phyloP scores from a whole-genome alignment of 2,329 filamentous ascomycete genomes.

The Calonectria leucothoes region DNA sequence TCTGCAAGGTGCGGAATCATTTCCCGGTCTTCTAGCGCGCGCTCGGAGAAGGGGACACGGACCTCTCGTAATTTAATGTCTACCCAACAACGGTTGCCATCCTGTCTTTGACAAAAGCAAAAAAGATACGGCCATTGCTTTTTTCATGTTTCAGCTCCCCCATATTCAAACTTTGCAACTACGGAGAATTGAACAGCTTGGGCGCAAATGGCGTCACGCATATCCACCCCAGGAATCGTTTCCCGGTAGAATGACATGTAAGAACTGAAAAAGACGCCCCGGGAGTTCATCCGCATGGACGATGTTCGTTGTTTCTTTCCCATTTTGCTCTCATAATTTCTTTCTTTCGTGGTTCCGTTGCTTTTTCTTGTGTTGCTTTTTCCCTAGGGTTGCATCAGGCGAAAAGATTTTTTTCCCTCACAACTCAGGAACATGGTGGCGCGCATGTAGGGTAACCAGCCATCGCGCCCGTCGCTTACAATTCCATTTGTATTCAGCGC shows the following conservation, averaged over 20 bases:
- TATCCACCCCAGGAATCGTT: not conserved
- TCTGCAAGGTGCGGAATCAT: not conserved
- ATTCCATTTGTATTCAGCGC: not conserved
- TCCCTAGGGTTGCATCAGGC: not conserved
- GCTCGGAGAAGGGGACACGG: not conserved
- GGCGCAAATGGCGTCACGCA: not conserved
- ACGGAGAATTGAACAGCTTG: not conserved
- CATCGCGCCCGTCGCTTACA: not conserved
- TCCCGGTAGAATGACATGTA: not conserved
- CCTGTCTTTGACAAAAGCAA: not conserved
- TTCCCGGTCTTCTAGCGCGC: constrained; percentile 1
- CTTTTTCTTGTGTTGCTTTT: not conserved
- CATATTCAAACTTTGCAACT: not conserved
- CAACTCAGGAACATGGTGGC: not conserved
- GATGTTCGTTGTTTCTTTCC: not conserved
- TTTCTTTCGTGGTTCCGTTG: not conserved
- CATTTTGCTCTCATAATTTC: not conserved
- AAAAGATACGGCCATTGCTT: not conserved
- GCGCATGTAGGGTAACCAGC: not conserved
- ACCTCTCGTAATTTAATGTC: not conserved
- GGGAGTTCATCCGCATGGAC: not conserved
- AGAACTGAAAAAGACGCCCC: not conserved
- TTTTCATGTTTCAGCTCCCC: not conserved
- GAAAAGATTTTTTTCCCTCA: not conserved
- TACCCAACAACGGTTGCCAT: not conserved